phyloP scores from a whole-genome alignment of 768 basidiomycete species.

The Russula griseocarnosa region DNA sequence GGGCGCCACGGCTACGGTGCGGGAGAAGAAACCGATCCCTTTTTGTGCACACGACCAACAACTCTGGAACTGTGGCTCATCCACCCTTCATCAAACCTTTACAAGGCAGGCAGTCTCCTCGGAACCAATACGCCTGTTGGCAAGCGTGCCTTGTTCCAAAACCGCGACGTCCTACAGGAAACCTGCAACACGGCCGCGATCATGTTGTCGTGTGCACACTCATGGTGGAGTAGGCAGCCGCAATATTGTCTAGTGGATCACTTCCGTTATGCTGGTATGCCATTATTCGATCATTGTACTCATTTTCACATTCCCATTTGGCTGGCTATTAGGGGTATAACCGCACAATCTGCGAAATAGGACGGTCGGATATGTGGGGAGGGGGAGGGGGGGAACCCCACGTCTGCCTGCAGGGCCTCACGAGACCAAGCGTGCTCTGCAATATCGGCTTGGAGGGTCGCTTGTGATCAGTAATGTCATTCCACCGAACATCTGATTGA shows the following conservation, averaged over 20 bases:
- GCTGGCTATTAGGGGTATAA: background rate
- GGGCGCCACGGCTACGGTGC: background rate
- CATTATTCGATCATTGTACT: background rate
- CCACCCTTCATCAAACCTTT: constrained; percentile 1
- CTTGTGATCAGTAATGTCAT: background rate
- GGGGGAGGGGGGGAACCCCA: background rate
- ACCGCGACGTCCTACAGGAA: constrained; percentile 3
- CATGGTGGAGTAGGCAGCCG: background rate
- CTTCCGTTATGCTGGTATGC: background rate
- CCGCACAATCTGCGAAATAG: background rate
- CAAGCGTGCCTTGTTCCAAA: background rate
- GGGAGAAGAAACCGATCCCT: constrained; percentile 9
- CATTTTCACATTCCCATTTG: background rate
- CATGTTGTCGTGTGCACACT: background rate
- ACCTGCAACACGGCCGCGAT: background rate
- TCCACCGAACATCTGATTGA: background rate
- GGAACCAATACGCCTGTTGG: background rate
- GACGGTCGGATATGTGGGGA: background rate
- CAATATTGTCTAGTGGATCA: background rate
- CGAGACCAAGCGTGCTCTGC: background rate
- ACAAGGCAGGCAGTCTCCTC: background rate
- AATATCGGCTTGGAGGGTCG: background rate
- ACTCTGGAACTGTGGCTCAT: constrained; percentile 2
- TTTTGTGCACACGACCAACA: constrained; percentile 21
- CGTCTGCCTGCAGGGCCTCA: background rate